Base-by-base conservation (phyloP, 2,329 filamentous ascomycete species). In the Helminthosporium solani region DNA sequence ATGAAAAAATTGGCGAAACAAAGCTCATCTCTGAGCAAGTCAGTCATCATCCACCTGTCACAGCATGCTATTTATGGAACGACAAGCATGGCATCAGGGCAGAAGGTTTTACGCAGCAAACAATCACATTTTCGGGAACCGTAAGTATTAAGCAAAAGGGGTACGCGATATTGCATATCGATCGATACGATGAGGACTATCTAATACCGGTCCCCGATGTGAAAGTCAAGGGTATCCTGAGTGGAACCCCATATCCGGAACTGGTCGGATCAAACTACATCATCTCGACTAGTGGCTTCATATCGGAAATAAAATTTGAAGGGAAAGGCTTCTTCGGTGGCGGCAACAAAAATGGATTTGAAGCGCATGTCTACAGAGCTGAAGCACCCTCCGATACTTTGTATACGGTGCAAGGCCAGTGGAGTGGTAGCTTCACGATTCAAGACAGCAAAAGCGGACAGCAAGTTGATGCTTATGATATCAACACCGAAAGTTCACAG, bases 61-160 rank as follows among this genome's bases (percentile, higher is more conserved):
- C 74, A 8, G 74, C 73, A 3, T 76, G 74, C 50, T 74, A 75
- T 50, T 60, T 76, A 11, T 74, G 72, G 69, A 75, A 75, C 38
- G 69, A 73, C 11, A 69, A 70, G 47, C 56, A 69, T 36, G 71
- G 73, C 0, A 64, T 75, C 11, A 56, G 70, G 31, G 73, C 73
- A 8, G 70, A 76, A 50, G 74, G 74, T 0, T 76, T 74, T 50
- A 74, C 73, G 7, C 64, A 73, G 38, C 73, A 76, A 53, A 72
- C 75, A 38, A 75, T 76, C 30, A 75, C 73, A 0, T 75, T 76
- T 43, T 70, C 60, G 4, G 73, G 73, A 1, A 70, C 59, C 23
- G 72, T 76, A 7, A 74, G 66, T 49, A 73, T 76, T 44, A 73
- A 73, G 54, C 74, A 76, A 47, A 75, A 71, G 33, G 74, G 74